Percentiles rank a stretch among this genome's conserved stretches.
phyloP scores from a whole-genome alignment of 495 filamentous ascomycete species.

The Aspergillus baeticus region DNA sequence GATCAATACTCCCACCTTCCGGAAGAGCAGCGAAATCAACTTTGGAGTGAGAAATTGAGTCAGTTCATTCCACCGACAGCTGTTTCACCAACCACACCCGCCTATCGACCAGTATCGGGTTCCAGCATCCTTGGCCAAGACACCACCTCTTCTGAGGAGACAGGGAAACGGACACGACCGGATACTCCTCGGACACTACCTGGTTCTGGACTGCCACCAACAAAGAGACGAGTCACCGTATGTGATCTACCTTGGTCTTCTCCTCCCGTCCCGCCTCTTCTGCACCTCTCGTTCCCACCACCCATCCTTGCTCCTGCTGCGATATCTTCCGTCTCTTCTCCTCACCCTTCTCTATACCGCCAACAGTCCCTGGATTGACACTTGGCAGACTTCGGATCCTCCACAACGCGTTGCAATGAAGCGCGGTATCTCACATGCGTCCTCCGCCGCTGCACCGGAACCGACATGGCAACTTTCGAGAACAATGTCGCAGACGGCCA shows the following conservation, averaged over 20 bases:
- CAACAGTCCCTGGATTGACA: conserved; percentile 46
- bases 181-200: conserved; percentile 46
- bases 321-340: conserved; percentile 22
- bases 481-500: conserved; percentile 27
- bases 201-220: conserved; percentile 39
- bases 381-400: conserved; percentile 48
- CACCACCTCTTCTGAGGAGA: conserved; percentile 26
- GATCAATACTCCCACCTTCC: conserved; percentile 43
- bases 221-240: conserved; percentile 54
- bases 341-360: conserved; percentile 20
- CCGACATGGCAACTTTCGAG: conserved; percentile 25
- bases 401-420: conserved; percentile 34
- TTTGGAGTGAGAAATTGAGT: conserved; percentile 43
- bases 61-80: conserved; percentile 37
- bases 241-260: conserved; percentile 45
- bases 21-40: conserved; percentile 43
- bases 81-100: conserved; percentile 17
- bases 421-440: conserved; percentile 35
- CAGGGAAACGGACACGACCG: conserved; percentile 47
- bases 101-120: conserved; percentile 23
- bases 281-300: conserved; percentile 23
- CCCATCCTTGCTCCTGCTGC: conserved; percentile 24
- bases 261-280: conserved; percentile 31
- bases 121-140: conserved; percentile 22
- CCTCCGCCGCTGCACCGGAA: conserved; percentile 29